Conservation (phyloP, 352 stramenopile species). For the Phytophthora melonis region DNA sequence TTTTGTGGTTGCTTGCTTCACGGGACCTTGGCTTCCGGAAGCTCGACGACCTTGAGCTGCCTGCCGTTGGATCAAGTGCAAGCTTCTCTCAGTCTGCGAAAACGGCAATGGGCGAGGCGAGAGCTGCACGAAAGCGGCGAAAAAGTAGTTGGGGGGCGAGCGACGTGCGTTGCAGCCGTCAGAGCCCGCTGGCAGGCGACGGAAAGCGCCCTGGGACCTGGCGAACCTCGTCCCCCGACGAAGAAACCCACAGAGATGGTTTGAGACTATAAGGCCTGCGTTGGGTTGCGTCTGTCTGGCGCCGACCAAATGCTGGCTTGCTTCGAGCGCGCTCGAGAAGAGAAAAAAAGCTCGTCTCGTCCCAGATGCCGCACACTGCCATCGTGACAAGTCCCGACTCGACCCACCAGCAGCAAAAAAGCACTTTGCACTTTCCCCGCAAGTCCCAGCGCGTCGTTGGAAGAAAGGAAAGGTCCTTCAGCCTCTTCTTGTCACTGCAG, state of each 20-base stretch:
- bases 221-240: constrained; percentile 3
- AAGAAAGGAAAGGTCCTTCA: background rate
- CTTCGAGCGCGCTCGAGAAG: constrained; percentile 20
- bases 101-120: constrained; percentile 18
- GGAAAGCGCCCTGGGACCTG: constrained; percentile 40
- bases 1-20: background rate
- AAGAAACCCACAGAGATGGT: constrained; percentile 12
- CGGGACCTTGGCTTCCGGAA: constrained; percentile 9
- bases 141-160: constrained; percentile 29
- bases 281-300: constrained; percentile 33
- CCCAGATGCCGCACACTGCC: constrained; percentile 28
- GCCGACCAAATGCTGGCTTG: constrained; percentile 10
- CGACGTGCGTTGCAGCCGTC: constrained; percentile 46
- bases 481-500: constrained; percentile 6
- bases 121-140: constrained; percentile 48
- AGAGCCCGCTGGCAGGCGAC: constrained; percentile 37
- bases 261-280: constrained; percentile 26
- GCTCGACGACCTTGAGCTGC: constrained; percentile 13
- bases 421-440: constrained; percentile 30
- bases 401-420: background rate
- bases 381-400: constrained; percentile 38
- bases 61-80: constrained; percentile 14
- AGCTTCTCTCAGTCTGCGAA: background rate
- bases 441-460: constrained; percentile 24
- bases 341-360: constrained; percentile 39